Evolutionary conservation across 805 yeast species (phyloP).

Genomic region (Candida dendrica): DNA sequence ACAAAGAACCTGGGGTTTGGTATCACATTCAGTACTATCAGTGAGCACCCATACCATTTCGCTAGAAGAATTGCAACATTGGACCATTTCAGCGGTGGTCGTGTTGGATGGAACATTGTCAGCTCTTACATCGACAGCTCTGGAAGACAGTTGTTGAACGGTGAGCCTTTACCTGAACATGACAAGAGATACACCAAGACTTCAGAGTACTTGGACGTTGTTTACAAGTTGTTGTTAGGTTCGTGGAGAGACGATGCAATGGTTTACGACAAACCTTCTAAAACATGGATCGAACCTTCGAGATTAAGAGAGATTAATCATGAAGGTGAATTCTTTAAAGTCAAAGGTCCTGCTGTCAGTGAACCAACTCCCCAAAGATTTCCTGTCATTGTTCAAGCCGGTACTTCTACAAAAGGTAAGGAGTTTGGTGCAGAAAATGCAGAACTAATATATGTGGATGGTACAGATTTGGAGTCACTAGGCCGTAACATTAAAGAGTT

Average conservation of each 20-base stretch:
- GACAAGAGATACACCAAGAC: constrained; percentile 31
- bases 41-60: constrained; percentile 33
- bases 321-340: constrained; percentile 28
- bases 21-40: constrained; percentile 30
- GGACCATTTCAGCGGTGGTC: constrained; percentile 32
- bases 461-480: constrained; percentile 22
- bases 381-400: constrained; percentile 35
- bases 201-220: constrained; percentile 31
- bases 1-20: constrained; percentile 30
- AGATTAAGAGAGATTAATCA: constrained; percentile 27
- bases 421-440: constrained; percentile 34
- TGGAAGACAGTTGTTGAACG: constrained; percentile 27
- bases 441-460: constrained; percentile 30
- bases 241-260: constrained; percentile 32
- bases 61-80: constrained; percentile 32
- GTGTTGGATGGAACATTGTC: constrained; percentile 38
- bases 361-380: constrained; percentile 33
- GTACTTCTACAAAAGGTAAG: constrained; percentile 29
- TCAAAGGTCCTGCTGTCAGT: constrained; percentile 29
- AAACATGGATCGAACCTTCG: constrained; percentile 24
- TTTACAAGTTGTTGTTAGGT: constrained; percentile 27
- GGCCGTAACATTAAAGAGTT: constrained; percentile 23
- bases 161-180: constrained; percentile 27
- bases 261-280: constrained; percentile 11
- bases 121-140: constrained; percentile 31